Conservation (phyloP, 2,329 filamentous ascomycete genomes). For the Trichoderma harzianum region DNA sequence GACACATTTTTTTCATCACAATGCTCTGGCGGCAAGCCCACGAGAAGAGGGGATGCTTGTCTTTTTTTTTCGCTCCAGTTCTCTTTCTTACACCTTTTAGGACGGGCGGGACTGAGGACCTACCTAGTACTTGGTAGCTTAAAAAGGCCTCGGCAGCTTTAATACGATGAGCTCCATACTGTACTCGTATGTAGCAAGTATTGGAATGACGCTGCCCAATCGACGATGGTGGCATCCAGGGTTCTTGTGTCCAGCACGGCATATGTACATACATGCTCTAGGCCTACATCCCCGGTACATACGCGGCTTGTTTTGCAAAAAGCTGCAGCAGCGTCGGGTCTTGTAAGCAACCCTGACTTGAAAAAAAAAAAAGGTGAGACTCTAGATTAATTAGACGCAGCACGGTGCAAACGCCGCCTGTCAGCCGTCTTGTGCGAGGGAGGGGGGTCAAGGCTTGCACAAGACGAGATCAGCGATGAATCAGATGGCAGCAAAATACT, state of each 20-base stretch:
- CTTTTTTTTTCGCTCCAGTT: not conserved
- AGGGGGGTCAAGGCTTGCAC: constrained; percentile 4
- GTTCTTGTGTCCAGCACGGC: not conserved
- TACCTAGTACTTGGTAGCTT: not conserved
- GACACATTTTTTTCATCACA: not conserved
- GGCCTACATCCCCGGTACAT: not conserved
- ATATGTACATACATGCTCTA: constrained; percentile 1
- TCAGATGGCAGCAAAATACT: constrained; percentile 12
- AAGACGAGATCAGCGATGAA: not conserved
- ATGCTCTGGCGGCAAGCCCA: not conserved
- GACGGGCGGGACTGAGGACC: not conserved
- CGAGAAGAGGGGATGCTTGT: not conserved
- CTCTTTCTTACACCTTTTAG: not conserved
- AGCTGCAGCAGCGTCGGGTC: not conserved
- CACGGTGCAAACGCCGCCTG: not conserved
- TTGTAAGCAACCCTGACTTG: not conserved
- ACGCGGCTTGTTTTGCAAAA: not conserved
- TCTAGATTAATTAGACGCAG: constrained; percentile 5
- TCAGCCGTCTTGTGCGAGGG: not conserved
- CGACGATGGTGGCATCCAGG: not conserved
- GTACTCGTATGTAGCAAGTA: not conserved
- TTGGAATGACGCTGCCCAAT: constrained; percentile 11
- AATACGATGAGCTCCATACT: not conserved
- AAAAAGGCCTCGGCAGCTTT: constrained; percentile 1
- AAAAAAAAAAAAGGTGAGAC: not conserved